Evolutionary conservation across 1,284 basidiomycete genomes (phyloP).

Genomic region (Chalciporus sp.): DNA sequence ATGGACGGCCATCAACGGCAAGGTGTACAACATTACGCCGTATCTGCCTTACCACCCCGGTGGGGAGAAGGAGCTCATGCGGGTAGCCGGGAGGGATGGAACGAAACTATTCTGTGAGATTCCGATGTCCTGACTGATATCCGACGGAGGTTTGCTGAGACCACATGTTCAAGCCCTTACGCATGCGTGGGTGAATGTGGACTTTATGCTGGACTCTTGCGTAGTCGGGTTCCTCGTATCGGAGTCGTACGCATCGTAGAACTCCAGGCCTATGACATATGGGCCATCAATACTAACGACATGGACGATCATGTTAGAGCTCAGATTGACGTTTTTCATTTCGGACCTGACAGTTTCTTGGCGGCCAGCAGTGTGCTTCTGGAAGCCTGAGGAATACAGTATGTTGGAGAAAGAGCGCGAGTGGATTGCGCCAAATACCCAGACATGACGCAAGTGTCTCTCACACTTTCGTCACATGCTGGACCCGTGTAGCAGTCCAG

Average conservation of each 20-base stretch:
- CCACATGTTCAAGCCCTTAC: constrained; percentile 26
- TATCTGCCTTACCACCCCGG: constrained; percentile 95
- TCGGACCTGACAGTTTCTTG: background rate
- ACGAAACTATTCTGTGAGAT: constrained; percentile 88
- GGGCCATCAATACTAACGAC: background rate
- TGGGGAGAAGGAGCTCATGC: constrained; percentile 91
- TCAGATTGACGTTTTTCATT: background rate
- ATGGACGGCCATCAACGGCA: constrained; percentile 92
- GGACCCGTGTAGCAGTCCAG: background rate
- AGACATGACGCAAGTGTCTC: constrained; percentile 8
- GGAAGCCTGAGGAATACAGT: background rate
- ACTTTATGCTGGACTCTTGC: constrained; percentile 92
- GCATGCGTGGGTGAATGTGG: constrained; percentile 92
- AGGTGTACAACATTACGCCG: constrained; percentile 95
- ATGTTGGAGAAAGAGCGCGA: background rate
- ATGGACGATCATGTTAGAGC: background rate
- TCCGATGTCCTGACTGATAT: background rate
- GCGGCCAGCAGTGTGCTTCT: too few species aligned
- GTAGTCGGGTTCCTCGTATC: constrained; percentile 87
- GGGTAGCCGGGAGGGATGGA: constrained; percentile 94
- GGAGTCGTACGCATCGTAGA: constrained; percentile 48
- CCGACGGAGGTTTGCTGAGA: background rate
- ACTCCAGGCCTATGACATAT: background rate
- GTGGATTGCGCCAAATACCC: background rate
- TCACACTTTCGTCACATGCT: constrained; percentile 20